Evolutionary conservation across 768 basidiomycete species (phyloP).

Genomic region (Leccinum broughii): DNA sequence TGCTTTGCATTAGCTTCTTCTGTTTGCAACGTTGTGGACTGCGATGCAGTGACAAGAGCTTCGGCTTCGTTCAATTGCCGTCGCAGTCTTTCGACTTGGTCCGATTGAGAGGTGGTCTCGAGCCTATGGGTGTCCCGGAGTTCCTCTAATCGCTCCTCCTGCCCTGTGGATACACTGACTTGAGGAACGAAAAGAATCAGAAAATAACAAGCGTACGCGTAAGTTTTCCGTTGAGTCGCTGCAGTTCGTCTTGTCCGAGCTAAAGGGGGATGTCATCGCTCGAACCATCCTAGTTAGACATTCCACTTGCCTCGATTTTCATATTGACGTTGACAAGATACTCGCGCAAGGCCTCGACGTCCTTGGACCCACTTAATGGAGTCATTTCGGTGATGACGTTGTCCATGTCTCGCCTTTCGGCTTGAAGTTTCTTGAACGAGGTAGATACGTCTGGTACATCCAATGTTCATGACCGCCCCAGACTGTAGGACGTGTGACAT

Average conservation of each 20-base stretch:
- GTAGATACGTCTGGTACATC: constrained; percentile 65
- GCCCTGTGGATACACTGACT: constrained; percentile 48
- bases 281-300: background rate
- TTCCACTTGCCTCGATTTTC: constrained; percentile 66
- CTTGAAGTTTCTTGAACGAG: constrained; percentile 75
- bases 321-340: constrained; percentile 66
- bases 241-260: constrained; percentile 78
- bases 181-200: background rate
- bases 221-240: constrained; percentile 69
- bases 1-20: constrained; percentile 53
- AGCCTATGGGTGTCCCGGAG: constrained; percentile 79
- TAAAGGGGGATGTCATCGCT: constrained; percentile 27
- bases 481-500: constrained; percentile 8
- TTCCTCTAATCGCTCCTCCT: constrained; percentile 83
- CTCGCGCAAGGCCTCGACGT: constrained; percentile 67
- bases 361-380: constrained; percentile 63
- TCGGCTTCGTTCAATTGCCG: constrained; percentile 72
- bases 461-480: constrained; percentile 3
- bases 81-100: constrained; percentile 69
- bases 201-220: constrained; percentile 51
- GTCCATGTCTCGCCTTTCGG: constrained; percentile 70
- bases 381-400: constrained; percentile 67
- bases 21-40: constrained; percentile 44
- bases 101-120: constrained; percentile 76
- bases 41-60: constrained; percentile 61